Base-by-base conservation (phyloP, 352 stramenopile species). In the Phytophthora ramorum region DNA sequence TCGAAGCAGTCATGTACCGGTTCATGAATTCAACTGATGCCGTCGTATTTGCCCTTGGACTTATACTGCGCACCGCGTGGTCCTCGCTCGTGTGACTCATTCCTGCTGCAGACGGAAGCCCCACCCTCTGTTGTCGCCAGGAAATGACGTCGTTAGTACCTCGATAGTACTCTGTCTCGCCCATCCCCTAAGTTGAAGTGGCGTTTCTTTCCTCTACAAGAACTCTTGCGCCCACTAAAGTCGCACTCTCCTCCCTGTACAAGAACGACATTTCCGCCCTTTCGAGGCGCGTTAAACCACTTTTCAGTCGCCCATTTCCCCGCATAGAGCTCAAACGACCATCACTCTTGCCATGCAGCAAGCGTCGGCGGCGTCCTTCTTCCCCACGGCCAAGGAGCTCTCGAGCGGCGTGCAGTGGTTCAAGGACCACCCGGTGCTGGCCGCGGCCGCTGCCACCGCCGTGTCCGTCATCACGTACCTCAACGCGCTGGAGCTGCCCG, bases 391-490 rank as follows among this genome's bases (percentile, higher is more conserved):
- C 64, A 90, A 93, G 63, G 88, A 96, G 71, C 79, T 96, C 46
- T 92, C 83, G 0, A 89, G 81, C 41, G 86, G 88, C 7, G 63
- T 96, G 32, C 85, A 93, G 66, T 96, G 88, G 88, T 91, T 93
- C 60, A 89, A 89, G 54, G 86, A 96, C 56, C 88, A 96, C 62
- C 88, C 88, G 24, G 81, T 96, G 45, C 76, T 93, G 22, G 86
- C 85, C 22, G 83, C 86, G 0, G 88, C 84, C 1, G 88, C 88
- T 16, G 88, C 86, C 52, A 93, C 88, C 1, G 84, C 88, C 41
- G 85, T 96, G 44, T 93, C 84, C 13, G 81, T 93, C 54, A 90
- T 95, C 72, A 95, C 86, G 44, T 95, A 93, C 65, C 72, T 88
- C 46, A 90, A 91, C 66, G 75, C 84, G 50, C 63, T 78, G 38